Percentiles rank a stretch among this genome's conserved stretches.
These are phyloP conservation scores for Stentor coeruleus DNA, from an alignment of 73 alveolate genomes.

Conservation along the genomic window DNA sequence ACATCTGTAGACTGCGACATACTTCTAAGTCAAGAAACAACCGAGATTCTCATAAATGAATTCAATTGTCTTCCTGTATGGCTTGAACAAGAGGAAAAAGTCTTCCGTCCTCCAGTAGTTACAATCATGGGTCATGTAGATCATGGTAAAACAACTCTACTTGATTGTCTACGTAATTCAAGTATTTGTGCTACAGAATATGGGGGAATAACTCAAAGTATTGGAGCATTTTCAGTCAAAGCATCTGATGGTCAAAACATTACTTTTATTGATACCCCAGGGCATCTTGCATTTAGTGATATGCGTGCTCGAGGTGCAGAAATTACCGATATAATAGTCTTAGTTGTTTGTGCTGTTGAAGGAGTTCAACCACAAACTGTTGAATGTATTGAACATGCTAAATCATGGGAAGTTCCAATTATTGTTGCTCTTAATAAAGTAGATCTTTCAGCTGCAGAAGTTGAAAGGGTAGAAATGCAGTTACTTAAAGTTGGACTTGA, in stretches of 20 bases:
- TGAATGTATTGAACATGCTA: constrained; percentile 79
- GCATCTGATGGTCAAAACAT: constrained; percentile 55
- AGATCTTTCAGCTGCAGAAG: constrained; percentile 69
- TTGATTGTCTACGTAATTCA: constrained; percentile 77
- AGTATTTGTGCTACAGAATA: constrained; percentile 72
- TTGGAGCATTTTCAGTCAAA: constrained; percentile 87
- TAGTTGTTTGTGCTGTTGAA: constrained; percentile 90
- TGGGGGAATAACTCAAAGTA: constrained; percentile 88
- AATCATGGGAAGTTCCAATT: constrained; percentile 63
- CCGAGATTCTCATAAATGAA: not conserved
- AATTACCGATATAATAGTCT: constrained; percentile 82
- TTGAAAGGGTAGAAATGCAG: constrained; percentile 56
- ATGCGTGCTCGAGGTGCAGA: constrained; percentile 92
- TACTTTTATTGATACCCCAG: constrained; percentile 96
- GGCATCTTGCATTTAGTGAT: constrained; percentile 89
- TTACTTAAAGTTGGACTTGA: constrained; percentile 49
- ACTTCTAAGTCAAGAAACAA: not conserved
- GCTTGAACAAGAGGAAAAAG: constrained; percentile 19
- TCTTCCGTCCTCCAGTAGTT: constrained; percentile 70
- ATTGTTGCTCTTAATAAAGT: constrained; percentile 88
- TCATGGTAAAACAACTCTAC: constrained; percentile 94
- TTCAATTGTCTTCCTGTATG: not conserved
- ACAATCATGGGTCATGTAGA: constrained; percentile 98
- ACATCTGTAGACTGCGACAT: not conserved
- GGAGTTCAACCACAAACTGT: constrained; percentile 86